Base-by-base conservation (phyloP, 306 rosid genomes). In the Trifolium dubium region DNA sequence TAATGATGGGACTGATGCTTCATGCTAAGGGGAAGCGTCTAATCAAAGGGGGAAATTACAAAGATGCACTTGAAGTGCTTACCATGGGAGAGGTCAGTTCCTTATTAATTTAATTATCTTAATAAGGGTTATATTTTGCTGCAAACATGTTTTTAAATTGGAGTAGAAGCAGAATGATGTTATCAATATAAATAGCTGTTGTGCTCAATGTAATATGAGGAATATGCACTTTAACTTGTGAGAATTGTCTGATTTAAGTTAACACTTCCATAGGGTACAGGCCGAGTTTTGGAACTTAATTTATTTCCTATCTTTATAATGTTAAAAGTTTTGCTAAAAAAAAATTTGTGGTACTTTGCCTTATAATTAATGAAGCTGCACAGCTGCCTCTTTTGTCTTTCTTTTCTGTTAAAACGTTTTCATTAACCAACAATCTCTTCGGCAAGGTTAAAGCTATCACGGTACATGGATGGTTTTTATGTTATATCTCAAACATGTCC, bases 1-100 rank as follows among this genome's bases (percentile, higher is more conserved):
- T 89, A 73, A 91, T 93, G 97, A 89, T 87, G 97, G 98, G 97
- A 74, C 77, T 93, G 84, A 91, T 91, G 96, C 97, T 93, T 82
- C 97, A 91, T 75, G 82, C 94, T 15, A 90, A 87, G 64, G 98
- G 84, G 49, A 93, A 91, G 82, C 89, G 82, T 62, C 82, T 93
- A 40, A 79, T 93, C 64, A 65, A 55, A 43, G 83, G 49, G 81
- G 75, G 82, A 71, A 88, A 83, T 23, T 93, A 84, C 81, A 84
- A 81, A 79, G 98, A 91, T 28, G 98, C 98, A 4, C 86, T 93
- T 39, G 91, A 91, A 84, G 90, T 93, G 72, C 98, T 93, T 32
- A 37, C 72, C 76, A 91, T 91, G 94, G 97, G 92, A 73, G 98
- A 93, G 94, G 98, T 89, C 37, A 62, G 85, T 86, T 75, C 66